These are phyloP conservation scores for Entamoeba invadens DNA, from an alignment of 208 protist species.

Conservation along the genomic window DNA sequence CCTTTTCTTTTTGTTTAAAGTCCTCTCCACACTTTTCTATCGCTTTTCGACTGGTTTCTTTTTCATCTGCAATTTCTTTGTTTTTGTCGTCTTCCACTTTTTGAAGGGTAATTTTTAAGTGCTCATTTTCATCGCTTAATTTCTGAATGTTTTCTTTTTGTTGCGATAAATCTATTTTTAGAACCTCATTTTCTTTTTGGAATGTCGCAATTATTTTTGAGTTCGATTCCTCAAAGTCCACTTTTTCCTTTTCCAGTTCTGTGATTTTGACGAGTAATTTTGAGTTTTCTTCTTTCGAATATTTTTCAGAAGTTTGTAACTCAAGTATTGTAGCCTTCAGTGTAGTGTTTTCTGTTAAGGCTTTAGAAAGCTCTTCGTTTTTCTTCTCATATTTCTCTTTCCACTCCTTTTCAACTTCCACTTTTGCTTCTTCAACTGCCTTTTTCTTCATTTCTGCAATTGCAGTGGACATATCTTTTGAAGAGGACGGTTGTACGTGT, in stretches of 20 bases:
- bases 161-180: neutral
- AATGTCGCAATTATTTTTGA: neutral
- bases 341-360: neutral
- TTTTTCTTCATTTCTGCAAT: neutral
- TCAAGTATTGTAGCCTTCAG: neutral
- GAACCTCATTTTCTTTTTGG: neutral
- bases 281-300: neutral
- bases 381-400: neutral
- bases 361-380: neutral
- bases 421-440: neutral
- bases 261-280: neutral
- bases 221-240: neutral
- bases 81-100: neutral
- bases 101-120: neutral
- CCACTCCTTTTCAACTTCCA: neutral
- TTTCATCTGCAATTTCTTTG: neutral
- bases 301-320: neutral
- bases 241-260: neutral
- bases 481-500: neutral
- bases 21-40: neutral
- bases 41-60: neutral
- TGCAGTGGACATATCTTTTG: neutral
- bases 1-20: neutral
- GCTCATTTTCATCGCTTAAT: neutral
- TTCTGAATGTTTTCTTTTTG: neutral